phyloP scores from a whole-genome alignment of 768 basidiomycete genomes.

The Coprinopsis strossmayeri region DNA sequence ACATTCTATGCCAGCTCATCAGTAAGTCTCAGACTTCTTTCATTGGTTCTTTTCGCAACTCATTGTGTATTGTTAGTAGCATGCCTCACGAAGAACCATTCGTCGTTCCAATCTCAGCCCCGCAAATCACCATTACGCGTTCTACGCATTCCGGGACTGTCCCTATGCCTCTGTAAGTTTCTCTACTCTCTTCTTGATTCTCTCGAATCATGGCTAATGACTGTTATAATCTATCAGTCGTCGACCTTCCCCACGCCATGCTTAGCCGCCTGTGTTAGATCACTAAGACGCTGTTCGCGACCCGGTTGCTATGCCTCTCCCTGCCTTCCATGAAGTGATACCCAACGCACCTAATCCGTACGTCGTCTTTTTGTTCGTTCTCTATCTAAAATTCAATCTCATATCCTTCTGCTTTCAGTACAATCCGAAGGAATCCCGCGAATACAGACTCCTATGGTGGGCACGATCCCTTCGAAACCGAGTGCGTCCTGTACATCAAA shows the following conservation, averaged over 20 bases:
- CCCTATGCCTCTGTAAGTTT: slow-evolving; percentile 26
- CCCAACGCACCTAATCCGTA: slow-evolving; percentile 8
- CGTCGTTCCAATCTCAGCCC: slow-evolving; percentile 10
- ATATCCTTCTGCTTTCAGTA: background rate
- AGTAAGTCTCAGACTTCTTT: background rate
- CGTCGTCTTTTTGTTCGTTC: too few relatives aligned
- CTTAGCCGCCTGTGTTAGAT: slow-evolving; percentile 16
- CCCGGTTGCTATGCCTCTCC: slow-evolving; percentile 35
- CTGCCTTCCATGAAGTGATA: slow-evolving; percentile 34
- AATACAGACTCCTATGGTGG: slow-evolving; percentile 14
- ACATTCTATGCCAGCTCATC: too few relatives aligned
- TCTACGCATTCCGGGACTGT: slow-evolving; percentile 14
- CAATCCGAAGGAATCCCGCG: background rate
- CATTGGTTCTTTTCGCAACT: background rate
- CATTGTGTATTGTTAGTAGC: background rate
- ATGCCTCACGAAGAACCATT: slow-evolving; percentile 1
- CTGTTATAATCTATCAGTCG: too few relatives aligned
- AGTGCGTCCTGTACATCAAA: slow-evolving; percentile 22
- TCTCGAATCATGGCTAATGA: too few relatives aligned
- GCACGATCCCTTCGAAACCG: slow-evolving; percentile 16
- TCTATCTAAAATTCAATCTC: too few relatives aligned
- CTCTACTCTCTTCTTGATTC: background rate
- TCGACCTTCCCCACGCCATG: slow-evolving; percentile 14
- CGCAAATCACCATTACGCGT: slow-evolving; percentile 14
- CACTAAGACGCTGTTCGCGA: slow-evolving; percentile 20